Conservation (phyloP, 2,329 filamentous ascomycete species). For the Immersiporthe knoxdaviesiana region DNA sequence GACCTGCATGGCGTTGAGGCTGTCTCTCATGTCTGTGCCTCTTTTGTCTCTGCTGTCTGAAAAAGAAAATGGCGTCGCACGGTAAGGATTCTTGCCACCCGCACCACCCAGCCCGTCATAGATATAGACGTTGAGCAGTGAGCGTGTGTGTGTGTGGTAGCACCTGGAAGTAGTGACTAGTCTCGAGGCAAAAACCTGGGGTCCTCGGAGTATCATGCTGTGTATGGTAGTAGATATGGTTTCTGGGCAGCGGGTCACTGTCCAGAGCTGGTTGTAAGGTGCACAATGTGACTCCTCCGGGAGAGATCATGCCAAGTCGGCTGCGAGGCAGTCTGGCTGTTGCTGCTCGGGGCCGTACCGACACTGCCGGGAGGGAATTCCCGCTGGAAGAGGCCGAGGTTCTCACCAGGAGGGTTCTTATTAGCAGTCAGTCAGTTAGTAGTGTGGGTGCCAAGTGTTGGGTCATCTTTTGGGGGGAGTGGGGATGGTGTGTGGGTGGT, state of each 20-base stretch:
- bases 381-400: background rate
- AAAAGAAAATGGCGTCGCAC: background rate
- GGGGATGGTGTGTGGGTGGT: background rate
- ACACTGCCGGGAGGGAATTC: background rate
- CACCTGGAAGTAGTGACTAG: constrained; percentile 1
- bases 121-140: background rate
- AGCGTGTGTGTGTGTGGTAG: background rate
- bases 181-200: constrained; percentile 7
- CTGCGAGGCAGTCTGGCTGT: background rate
- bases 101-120: constrained; percentile 3
- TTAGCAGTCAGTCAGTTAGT: background rate
- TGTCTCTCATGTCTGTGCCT: background rate
- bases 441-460: background rate
- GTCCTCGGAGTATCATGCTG: background rate
- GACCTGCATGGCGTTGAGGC: background rate
- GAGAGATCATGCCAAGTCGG: background rate
- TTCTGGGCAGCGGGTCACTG: background rate
- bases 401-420: background rate
- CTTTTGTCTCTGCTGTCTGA: background rate
- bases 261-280: background rate
- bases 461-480: too few species aligned
- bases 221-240: background rate
- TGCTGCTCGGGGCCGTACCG: background rate
- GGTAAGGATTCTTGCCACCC: constrained; percentile 21
- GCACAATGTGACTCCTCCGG: background rate